Conservation (phyloP, 2,329 filamentous ascomycete genomes). For the Aureobasidium pullulans region DNA sequence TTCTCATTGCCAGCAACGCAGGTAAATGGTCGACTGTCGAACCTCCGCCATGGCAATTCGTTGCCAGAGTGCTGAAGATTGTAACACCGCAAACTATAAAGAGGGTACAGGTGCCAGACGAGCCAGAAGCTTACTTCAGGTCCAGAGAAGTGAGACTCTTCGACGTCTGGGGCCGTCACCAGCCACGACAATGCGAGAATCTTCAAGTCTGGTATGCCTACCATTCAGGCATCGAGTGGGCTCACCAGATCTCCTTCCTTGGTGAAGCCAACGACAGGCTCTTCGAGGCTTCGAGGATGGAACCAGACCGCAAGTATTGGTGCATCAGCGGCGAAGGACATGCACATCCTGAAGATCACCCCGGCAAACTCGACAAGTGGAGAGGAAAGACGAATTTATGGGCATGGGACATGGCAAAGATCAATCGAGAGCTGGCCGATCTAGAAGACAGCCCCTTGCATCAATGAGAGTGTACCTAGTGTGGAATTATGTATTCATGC, state of each 20-base stretch:
- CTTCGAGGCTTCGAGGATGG: neutral
- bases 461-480: neutral
- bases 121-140: neutral
- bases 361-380: neutral
- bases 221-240: neutral
- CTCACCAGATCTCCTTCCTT: neutral
- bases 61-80: neutral
- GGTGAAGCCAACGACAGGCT: neutral
- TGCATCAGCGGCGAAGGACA: neutral
- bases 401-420: neutral
- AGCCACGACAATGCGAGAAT: neutral
- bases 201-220: neutral
- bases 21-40: neutral
- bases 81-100: neutral
- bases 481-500: too few relatives aligned
- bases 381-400: neutral
- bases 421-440: neutral
- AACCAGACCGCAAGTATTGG: neutral
- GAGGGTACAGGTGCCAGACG: neutral
- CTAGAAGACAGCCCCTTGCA: neutral
- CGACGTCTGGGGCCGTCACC: neutral
- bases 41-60: neutral
- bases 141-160: neutral
- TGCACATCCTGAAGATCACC: neutral
- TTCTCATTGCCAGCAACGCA: neutral